Conservation (phyloP, 2,329 filamentous ascomycete genomes). For the Monosporascus sp. region DNA sequence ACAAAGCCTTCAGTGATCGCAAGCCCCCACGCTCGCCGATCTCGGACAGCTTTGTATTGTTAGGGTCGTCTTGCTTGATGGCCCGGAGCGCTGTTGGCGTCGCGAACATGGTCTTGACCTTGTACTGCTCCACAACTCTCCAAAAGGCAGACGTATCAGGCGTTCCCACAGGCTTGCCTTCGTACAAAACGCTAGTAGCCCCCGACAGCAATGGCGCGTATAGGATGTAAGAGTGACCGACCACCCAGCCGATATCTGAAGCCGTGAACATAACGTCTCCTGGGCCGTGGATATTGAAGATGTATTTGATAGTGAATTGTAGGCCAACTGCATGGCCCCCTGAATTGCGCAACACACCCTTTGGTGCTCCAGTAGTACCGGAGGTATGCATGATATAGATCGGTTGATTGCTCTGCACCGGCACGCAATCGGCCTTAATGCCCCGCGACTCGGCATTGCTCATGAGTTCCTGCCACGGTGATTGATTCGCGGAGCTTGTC, state of each 20-base stretch:
- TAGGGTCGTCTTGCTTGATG: slow-evolving; percentile 79
- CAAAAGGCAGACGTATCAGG: slow-evolving; percentile 85
- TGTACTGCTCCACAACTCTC: slow-evolving; percentile 79
- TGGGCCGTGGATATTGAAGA: slow-evolving; percentile 77
- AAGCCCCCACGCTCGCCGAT: slow-evolving; percentile 65
- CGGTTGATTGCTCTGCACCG: slow-evolving; percentile 69
- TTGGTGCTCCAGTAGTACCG: slow-evolving; percentile 66
- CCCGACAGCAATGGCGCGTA: slow-evolving; percentile 83
- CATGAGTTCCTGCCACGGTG: slow-evolving; percentile 66
- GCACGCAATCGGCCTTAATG: slow-evolving; percentile 66
- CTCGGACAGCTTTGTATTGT: slow-evolving; percentile 58
- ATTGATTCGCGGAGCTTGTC: too few species aligned
- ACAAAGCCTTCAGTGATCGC: slow-evolving; percentile 66
- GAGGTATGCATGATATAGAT: slow-evolving; percentile 80
- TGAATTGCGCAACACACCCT: slow-evolving; percentile 68
- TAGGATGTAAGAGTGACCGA: slow-evolving; percentile 80
- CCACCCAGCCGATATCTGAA: slow-evolving; percentile 84
- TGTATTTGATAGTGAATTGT: slow-evolving; percentile 72
- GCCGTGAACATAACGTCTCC: slow-evolving; percentile 62
- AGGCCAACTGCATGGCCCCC: slow-evolving; percentile 84
- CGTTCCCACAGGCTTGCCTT: slow-evolving; percentile 90
- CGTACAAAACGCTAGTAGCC: slow-evolving; percentile 81
- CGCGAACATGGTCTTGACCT: slow-evolving; percentile 78
- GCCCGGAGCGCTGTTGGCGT: slow-evolving; percentile 71
- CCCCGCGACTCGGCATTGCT: slow-evolving; percentile 63